Evolutionary conservation across 2,329 filamentous ascomycete genomes (phyloP), one percentile per base, ranked within the genome.

Genomic region (Verticillium albo-atrum): DNA sequence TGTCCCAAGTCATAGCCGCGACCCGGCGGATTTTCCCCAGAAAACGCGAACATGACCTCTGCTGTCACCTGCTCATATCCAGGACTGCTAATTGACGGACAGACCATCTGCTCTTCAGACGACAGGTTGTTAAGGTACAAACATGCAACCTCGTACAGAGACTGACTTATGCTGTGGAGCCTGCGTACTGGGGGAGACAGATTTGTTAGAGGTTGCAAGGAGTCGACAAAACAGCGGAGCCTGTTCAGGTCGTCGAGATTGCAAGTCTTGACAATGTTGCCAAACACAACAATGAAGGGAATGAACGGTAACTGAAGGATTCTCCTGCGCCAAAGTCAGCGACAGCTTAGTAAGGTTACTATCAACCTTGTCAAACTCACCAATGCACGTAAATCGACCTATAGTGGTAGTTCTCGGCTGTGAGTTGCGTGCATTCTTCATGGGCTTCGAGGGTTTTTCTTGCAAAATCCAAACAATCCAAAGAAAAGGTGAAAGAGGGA

Each of bases 321-420:
- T 28, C 58, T 12, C 58, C 58, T 57, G 1, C 6, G 9, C 5
- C 28, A 5, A 30, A 30, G 28, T 30, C 9, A 30, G 28, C 28
- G 9, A 30, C 5, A 30, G 9, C 28, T 9, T 30, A 4, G 28
- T 4, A 30, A 4, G 5, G 9, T 9, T 30, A 30, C 9, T 30
- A 4, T 30, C 28, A n/a, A n/a, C 20, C 15, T 1, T 17, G 20
- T 10, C 14, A 17, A 15, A n/a, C 23, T 0, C 23, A 60, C 55
- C 58, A 60, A 23, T 60, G 58, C 3, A 60, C 10, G 2, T 60
- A 60, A 23, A 60, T 54, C 6, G 54, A 54, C 47, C 57, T 27
- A 14, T 54, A 27, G 12, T 57, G 55, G 6, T 20, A 50, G 15
- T 57, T 27, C 15, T 26, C 55, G 3, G 28, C 34, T 3, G 35